These are phyloP conservation scores for Diaporthe sp. DNA, from an alignment of 2,329 filamentous ascomycete genomes.

Conservation along the genomic window DNA sequence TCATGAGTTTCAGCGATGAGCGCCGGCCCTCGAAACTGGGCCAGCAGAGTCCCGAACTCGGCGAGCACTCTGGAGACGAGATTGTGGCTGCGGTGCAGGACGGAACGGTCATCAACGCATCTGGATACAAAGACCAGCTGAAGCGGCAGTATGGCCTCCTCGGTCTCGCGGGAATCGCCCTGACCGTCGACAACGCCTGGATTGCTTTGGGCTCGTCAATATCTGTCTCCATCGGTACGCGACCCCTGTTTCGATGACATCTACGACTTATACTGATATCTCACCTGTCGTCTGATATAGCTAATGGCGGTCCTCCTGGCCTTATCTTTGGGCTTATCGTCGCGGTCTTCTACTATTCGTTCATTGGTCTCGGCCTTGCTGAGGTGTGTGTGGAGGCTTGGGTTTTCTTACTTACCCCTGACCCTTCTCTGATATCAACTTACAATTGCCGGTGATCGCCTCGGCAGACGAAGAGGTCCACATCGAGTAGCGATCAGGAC, in stretches of 20 bases:
- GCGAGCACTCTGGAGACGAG: constrained; percentile 49
- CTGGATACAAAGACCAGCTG: constrained; percentile 74
- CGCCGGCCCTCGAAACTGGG: constrained; percentile 37
- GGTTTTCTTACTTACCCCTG: background rate
- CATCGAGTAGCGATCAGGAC: background rate
- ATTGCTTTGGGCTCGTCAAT: constrained; percentile 74
- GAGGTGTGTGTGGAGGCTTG: constrained; percentile 50
- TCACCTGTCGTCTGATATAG: constrained; percentile 43
- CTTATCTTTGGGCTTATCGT: constrained; percentile 60
- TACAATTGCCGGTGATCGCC: background rate
- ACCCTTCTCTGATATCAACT: constrained; percentile 35
- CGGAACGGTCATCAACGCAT: constrained; percentile 70
- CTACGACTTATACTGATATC: constrained; percentile 34
- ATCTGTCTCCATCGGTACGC: constrained; percentile 62
- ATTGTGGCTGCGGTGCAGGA: constrained; percentile 52
- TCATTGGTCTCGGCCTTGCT: constrained; percentile 57
- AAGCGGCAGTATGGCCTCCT: constrained; percentile 73
- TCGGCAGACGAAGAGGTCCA: background rate
- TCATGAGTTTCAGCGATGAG: constrained; percentile 40
- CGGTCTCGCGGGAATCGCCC: constrained; percentile 70
- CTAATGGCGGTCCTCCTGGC: constrained; percentile 58
- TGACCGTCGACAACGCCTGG: constrained; percentile 77
- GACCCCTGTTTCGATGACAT: constrained; percentile 7
- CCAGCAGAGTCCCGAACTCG: constrained; percentile 33
- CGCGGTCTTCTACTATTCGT: constrained; percentile 58